Percentiles rank a stretch among this genome's conserved stretches.
These are phyloP conservation scores for Saxispiralis lemnorum DNA, from an alignment of 495 filamentous ascomycete genomes.

Conservation along the genomic window DNA sequence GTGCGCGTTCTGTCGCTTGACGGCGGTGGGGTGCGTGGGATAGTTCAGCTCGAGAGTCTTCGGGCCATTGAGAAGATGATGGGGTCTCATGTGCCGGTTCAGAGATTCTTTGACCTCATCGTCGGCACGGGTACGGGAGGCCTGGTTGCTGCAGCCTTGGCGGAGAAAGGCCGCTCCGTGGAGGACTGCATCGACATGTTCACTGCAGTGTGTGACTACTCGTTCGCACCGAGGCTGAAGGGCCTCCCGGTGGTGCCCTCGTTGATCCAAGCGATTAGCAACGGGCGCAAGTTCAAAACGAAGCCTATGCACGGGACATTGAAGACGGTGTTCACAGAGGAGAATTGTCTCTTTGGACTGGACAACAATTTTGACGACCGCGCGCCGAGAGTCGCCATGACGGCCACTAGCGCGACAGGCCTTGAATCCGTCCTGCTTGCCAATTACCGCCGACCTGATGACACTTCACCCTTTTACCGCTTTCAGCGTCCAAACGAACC, in stretches of 20 bases:
- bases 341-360: slow-evolving; percentile 8
- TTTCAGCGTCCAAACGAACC: slow-evolving; percentile 30
- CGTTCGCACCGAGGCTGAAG: slow-evolving; percentile 27
- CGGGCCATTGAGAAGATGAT: slow-evolving; percentile 12
- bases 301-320: slow-evolving; percentile 12
- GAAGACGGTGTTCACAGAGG: slow-evolving; percentile 14
- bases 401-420: slow-evolving; percentile 23
- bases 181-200: slow-evolving; percentile 29
- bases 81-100: slow-evolving; percentile 14
- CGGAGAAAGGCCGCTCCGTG: slow-evolving; percentile 31
- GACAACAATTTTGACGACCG: slow-evolving; percentile 8
- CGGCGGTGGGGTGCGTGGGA: slow-evolving; percentile 24
- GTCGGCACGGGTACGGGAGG: slow-evolving; percentile 32
- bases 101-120: slow-evolving; percentile 20
- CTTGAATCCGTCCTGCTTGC: slow-evolving; percentile 29
- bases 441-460: slow-evolving; percentile 32
- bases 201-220: slow-evolving; percentile 24
- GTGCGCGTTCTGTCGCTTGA: slow-evolving; percentile 39
- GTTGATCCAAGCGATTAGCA: slow-evolving; percentile 21
- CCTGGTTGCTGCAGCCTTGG: slow-evolving; percentile 39
- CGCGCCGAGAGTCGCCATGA: slow-evolving; percentile 28
- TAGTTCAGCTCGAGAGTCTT: slow-evolving; percentile 17
- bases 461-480: slow-evolving; percentile 19
- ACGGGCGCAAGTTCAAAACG: slow-evolving; percentile 24
- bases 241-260: slow-evolving; percentile 23